A percentile compares a stretch with the other conserved stretches of the same genome.
These are phyloP conservation scores for Cyclocybe cylindracea DNA, from an alignment of 768 basidiomycete species.

Conservation along the genomic window DNA sequence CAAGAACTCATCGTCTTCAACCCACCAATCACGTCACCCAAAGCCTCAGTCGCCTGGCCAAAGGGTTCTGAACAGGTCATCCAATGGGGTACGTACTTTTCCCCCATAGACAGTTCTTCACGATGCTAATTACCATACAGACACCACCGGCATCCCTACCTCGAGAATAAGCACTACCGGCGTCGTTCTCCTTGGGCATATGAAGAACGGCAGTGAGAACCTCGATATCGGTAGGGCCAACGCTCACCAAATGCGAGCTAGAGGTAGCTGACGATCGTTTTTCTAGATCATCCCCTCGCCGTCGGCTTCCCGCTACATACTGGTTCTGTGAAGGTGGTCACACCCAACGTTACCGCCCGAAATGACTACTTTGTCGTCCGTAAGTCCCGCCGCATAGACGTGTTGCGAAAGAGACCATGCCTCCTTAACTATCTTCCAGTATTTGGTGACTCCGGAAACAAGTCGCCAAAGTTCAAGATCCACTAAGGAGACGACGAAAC, in stretches of 20 bases:
- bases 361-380: constrained; percentile 49
- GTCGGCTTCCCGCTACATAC: constrained; percentile 36
- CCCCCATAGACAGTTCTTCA: neutral
- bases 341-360: constrained; percentile 36
- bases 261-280: neutral
- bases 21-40: constrained; percentile 44
- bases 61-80: constrained; percentile 37
- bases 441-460: constrained; percentile 45
- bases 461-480: constrained; percentile 30
- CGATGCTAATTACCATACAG: constrained; percentile 11
- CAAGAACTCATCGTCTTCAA: constrained; percentile 35
- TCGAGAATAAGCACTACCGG: constrained; percentile 36
- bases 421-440: constrained; percentile 25
- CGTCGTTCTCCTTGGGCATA: constrained; percentile 46
- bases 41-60: constrained; percentile 33
- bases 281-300: constrained; percentile 44
- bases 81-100: constrained; percentile 33
- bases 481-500: constrained; percentile 4
- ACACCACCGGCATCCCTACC: constrained; percentile 37
- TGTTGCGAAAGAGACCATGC: neutral
- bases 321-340: constrained; percentile 38
- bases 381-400: constrained; percentile 22
- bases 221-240: constrained; percentile 45
- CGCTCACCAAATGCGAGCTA: neutral
- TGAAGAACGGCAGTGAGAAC: constrained; percentile 43